Percentiles rank a stretch among this genome's conserved stretches.
Conservation (phyloP, 2,329 filamentous ascomycete species). For the Clonostachys chloroleuca region DNA sequence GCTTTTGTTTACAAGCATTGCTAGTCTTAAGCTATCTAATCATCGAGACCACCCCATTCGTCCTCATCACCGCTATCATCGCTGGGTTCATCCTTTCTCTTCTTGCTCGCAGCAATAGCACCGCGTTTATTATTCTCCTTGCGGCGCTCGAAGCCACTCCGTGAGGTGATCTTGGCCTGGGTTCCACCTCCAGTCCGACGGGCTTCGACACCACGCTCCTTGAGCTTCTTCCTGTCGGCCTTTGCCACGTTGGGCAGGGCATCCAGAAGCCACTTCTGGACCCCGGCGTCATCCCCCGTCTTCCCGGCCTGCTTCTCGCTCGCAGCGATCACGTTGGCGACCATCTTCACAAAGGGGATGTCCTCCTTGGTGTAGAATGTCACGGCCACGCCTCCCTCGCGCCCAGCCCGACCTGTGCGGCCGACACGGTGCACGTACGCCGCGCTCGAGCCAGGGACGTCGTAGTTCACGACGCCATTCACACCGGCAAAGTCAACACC, state of each 20-base stretch:
- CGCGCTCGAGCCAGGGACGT: slow-evolving; percentile 86
- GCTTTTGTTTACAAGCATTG: no score
- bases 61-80: slow-evolving; percentile 17
- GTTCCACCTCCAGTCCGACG: slow-evolving; percentile 39
- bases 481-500: slow-evolving; percentile 94
- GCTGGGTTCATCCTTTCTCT: slow-evolving; percentile 33
- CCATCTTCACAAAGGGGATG: slow-evolving; percentile 80
- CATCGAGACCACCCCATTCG: slow-evolving; percentile 46
- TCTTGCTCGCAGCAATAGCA: slow-evolving; percentile 59
- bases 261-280: slow-evolving; percentile 85
- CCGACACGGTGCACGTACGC: slow-evolving; percentile 92
- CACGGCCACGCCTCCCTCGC: slow-evolving; percentile 82
- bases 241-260: slow-evolving; percentile 81
- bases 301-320: slow-evolving; percentile 69
- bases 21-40: slow-evolving; percentile 4
- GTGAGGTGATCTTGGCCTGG: slow-evolving; percentile 74
- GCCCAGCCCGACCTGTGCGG: slow-evolving; percentile 82
- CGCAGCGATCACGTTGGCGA: slow-evolving; percentile 86
- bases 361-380: slow-evolving; percentile 97
- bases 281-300: slow-evolving; percentile 46
- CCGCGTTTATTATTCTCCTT: slow-evolving; percentile 63
- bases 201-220: slow-evolving; percentile 75
- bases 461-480: slow-evolving; percentile 96
- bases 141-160: slow-evolving; percentile 70
- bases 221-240: slow-evolving; percentile 77